Base-by-base conservation (phyloP, 495 filamentous ascomycete species). In the Penicillium egyptiacum region DNA sequence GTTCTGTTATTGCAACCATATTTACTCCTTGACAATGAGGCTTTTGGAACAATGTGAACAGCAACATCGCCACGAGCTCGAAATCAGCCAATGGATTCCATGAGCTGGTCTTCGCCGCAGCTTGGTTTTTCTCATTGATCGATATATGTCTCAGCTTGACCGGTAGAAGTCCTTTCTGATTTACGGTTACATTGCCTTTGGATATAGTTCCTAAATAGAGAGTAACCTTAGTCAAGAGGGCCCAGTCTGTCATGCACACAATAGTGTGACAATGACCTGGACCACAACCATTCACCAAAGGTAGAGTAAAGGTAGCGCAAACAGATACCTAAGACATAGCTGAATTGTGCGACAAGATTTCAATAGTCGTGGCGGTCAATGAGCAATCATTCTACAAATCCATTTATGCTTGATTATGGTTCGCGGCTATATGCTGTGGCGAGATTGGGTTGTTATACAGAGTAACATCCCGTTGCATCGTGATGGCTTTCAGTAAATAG, bases 151-250 rank as follows among this genome's bases (percentile, higher is more conserved):
- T 66, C 57, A 28, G 55, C 19, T 49, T 45, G 42, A 43, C 22
- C 19, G 28, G 48, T 22, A 39, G 11, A 23, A n/a, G 28, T 40
- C 16, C 23, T 10, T 22, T 39, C 23, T 55, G 60, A 50, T 63
- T 20, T 43, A 60, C 55, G 39, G 63, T 66, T 66, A 66, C 63
- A 63, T 63, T 45, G 49, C 28, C 4, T n/a, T 7, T 33, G 40
- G 45, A 31, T 23, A 53, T 41, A 39, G 22, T 53, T 11, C 0
- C 16, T 50, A 17, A 37, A 12, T 10, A 26, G 7, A 44, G 12
- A 25, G 45, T 44, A 35, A 51, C 55, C 37, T 44, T 25, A 12
- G n/a, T 23, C 28, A 51, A 22, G 40, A 39, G 16, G 42, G 31
- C 42, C 30, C n/a, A 45, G 42, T 16, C 20, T 37, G 30, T 40